Percentiles rank a stretch among this genome's conserved stretches.
phyloP scores from a whole-genome alignment of 164 flowering plant species.

The Stephania cephalantha region DNA sequence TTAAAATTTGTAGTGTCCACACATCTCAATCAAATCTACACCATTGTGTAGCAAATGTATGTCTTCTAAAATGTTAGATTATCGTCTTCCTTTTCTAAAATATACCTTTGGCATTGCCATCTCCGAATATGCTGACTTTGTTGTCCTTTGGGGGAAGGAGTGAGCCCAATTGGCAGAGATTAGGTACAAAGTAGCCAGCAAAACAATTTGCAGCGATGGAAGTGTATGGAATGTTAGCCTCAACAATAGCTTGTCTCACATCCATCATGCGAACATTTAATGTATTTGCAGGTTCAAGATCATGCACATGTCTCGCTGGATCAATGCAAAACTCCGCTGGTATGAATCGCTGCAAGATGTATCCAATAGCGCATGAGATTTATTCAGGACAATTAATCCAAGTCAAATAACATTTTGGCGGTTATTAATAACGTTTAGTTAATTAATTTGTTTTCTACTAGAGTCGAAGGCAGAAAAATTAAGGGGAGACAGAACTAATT shows the following conservation, averaged over 20 bases:
- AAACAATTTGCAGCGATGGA: slow-evolving; percentile 19
- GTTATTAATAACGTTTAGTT: too few species aligned
- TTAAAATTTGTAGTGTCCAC: too few species aligned
- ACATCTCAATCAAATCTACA: too few species aligned
- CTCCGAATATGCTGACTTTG: slow-evolving; percentile 22
- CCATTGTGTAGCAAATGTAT: too few species aligned
- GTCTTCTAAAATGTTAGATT: too few species aligned
- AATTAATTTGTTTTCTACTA: too few species aligned
- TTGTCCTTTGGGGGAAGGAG: slow-evolving; percentile 26
- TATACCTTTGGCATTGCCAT: slow-evolving; percentile 11
- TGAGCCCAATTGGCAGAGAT: slow-evolving; percentile 18
- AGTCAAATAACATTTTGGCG: too few species aligned
- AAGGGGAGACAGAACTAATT: too few species aligned
- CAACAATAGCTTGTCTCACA: slow-evolving; percentile 21
- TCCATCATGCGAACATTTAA: slow-evolving; percentile 11
- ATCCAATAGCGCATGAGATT: too few species aligned
- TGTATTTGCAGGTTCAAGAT: slow-evolving; percentile 14
- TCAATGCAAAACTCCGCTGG: slow-evolving; percentile 37
- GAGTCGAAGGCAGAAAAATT: too few species aligned
- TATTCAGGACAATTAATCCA: too few species aligned
- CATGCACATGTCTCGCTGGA: slow-evolving; percentile 26
- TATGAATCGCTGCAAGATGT: slow-evolving; percentile 11
- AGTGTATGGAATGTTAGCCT: slow-evolving; percentile 19
- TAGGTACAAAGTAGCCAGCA: slow-evolving; percentile 14
- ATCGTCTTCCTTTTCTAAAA: too few species aligned